Percentiles rank a stretch among this genome's conserved stretches.
Conservation (phyloP, 2,329 filamentous ascomycete species). For the Paraphaeosphaeria minitans region DNA sequence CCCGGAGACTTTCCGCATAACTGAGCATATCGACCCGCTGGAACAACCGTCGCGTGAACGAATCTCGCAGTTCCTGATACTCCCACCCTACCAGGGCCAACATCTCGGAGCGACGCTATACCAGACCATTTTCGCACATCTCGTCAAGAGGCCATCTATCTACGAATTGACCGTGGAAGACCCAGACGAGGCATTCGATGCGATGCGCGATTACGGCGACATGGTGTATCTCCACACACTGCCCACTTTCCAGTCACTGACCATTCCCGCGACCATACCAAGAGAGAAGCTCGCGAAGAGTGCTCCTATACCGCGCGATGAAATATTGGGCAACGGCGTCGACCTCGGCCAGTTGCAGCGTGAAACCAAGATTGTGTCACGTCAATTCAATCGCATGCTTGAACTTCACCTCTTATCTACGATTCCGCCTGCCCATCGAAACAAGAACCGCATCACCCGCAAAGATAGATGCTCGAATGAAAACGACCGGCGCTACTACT, state of each 20-base stretch:
- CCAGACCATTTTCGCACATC: constrained; percentile 73
- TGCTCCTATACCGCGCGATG: constrained; percentile 54
- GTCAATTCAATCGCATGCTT: constrained; percentile 76
- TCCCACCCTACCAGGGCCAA: constrained; percentile 82
- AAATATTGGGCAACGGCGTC: constrained; percentile 63
- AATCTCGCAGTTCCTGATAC: constrained; percentile 90
- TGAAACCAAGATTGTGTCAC: constrained; percentile 71
- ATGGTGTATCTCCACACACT: constrained; percentile 65
- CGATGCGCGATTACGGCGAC: constrained; percentile 77
- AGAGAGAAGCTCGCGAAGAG: constrained; percentile 59
- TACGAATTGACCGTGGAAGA: constrained; percentile 92
- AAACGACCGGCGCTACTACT: constrained; percentile 67
- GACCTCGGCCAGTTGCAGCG: constrained; percentile 62
- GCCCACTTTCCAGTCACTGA: constrained; percentile 63
- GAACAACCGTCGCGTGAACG: constrained; percentile 77
- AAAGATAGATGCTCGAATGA: constrained; percentile 56
- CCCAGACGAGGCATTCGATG: constrained; percentile 84
- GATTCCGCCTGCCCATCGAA: constrained; percentile 57
- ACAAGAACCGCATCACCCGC: constrained; percentile 52
- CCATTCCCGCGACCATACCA: constrained; percentile 55
- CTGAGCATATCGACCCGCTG: constrained; percentile 51
- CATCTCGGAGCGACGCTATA: constrained; percentile 84
- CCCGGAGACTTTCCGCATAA: constrained; percentile 37
- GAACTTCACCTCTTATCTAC: constrained; percentile 74
- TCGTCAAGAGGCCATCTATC: constrained; percentile 69